These are phyloP conservation scores for Trametes cinnabarina DNA, from an alignment of 768 basidiomycete genomes.

Conservation along the genomic window DNA sequence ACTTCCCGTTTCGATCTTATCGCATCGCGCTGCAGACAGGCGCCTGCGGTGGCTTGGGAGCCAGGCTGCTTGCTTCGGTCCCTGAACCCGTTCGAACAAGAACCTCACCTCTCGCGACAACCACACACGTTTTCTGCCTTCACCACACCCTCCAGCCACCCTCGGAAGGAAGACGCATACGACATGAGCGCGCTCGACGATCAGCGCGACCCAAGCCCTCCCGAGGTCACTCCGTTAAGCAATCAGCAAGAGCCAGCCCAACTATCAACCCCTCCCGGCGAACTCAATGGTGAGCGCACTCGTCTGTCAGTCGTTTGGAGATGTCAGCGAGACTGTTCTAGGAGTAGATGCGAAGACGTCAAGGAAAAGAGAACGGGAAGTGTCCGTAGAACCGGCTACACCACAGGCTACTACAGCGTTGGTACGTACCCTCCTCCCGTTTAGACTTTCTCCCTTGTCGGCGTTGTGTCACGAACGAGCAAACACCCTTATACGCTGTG, in stretches of 20 bases:
- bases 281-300: conserved; percentile 11
- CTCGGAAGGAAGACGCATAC: neutral
- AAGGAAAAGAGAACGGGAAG: conserved; percentile 75
- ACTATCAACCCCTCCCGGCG: conserved; percentile 14
- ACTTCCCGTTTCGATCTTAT: conserved; percentile 7
- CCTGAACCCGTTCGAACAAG: conserved; percentile 21
- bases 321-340: neutral
- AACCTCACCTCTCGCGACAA: conserved; percentile 13
- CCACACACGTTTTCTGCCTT: conserved; percentile 2
- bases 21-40: conserved; percentile 5
- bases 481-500: neutral
- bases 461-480: neutral
- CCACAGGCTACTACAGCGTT: conserved; percentile 30
- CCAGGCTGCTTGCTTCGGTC: conserved; percentile 16
- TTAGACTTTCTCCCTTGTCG: conserved; percentile 9
- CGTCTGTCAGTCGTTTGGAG: no score
- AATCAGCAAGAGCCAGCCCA: neutral
- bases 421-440: conserved; percentile 30
- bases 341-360: conserved; percentile 46
- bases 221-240: neutral
- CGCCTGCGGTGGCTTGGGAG: conserved; percentile 15
- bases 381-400: conserved; percentile 65
- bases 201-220: neutral
- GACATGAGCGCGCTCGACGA: conserved; percentile 7
- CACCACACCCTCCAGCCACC: neutral